Base-by-base conservation (phyloP, 2,329 filamentous ascomycete genomes). In the Hortaea werneckii region DNA sequence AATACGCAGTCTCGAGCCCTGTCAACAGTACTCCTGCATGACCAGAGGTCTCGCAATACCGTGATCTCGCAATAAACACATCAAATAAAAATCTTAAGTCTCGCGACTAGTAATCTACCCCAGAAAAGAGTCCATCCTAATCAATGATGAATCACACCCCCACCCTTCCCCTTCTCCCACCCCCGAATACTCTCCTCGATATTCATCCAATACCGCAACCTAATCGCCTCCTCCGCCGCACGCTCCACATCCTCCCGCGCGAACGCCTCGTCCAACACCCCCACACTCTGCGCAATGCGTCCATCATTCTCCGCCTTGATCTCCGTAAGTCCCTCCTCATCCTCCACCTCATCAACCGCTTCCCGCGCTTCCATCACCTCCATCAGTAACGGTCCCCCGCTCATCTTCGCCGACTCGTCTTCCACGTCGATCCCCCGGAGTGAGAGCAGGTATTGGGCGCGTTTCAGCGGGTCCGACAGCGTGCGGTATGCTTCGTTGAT, bases 401-500 rank as follows among this genome's bases (percentile, higher is more conserved):
- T 80, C 4, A 84, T 73, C 58, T 82, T 79, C 5, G 81, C 78
- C 2, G 76, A 77, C 67, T 94, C 88, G 58, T 95, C 88, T 55
- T 82, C 79, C 0, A 92, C 80, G 60, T 95, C 86, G 12, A 89
- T 76, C 0, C 82, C 87, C 37, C 82, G 76, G 42, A 83, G 48
- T 4, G 69, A 66, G 0, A 96, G 76, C 5, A 96, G 70, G 63
- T 96, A 95, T 64, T 95, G 87, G n/a, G 90, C 89, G 26, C 92
- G 79, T 41, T 78, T 66, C 9, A 98, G 71, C 11, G 92, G 89
- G 55, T 83, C 79, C 42, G 78, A 71, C 0, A 98, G 77, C 2
- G 89, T 95, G 59, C 80, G 83, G 74, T 94, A 96, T 0, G 92
- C 92, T 54, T 88, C 83, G 72, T 96, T 96, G 65, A 96, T 89